Evolutionary conservation across 2,329 filamentous ascomycete species (phyloP), one percentile per base, ranked within the genome.

Genomic region (Immersiporthe knoxdaviesiana): DNA sequence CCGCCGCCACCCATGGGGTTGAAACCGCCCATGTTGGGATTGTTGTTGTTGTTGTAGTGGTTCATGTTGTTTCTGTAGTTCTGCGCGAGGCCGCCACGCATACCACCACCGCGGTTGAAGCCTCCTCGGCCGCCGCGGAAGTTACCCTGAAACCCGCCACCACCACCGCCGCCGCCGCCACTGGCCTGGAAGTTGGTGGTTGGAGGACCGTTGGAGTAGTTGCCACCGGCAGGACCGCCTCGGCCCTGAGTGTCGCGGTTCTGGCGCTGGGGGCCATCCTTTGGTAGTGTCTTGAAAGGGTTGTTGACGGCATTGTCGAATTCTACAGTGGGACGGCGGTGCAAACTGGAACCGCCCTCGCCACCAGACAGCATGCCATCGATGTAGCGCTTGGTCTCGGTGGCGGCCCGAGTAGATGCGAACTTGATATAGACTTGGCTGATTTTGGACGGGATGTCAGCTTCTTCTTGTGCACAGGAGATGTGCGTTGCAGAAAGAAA

Each of bases 271-370:
- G 92, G 93, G 0, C 91, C 91, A 77, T 97, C 94, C 81, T 97
- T 97, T 24, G 94, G 94, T 5, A 97, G 82, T 0, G 94, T 97
- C 73, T 92, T 91, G 87, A 97, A 98, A 0, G 94, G 94, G 78
- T 98, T 98, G 73, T 87, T 85, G 62, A n/a, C 18, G 7, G 93
- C 90, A 72, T 88, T 91, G 66, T 92, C 91, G 82, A 94, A 97
- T 69, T 88, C 88, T 61, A 92, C 88, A 0, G 84, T 87, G 12
- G 67, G 35, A 21, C 65, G 70, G 18, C 70, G 68, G 73, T 92
- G 87, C 77, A 92, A 92, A 78, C 94, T 94, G 73, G 83, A 84
- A 68, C 79, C 81, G 27, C 85, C 84, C 70, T 87, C 84, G 44
- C 41, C 41, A 47, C 35, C 62, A 58, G 82, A 82, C 35, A 78